These are phyloP conservation scores for Lipomyces yarrowii DNA, from an alignment of 1,139 yeast species.

Conservation along the genomic window DNA sequence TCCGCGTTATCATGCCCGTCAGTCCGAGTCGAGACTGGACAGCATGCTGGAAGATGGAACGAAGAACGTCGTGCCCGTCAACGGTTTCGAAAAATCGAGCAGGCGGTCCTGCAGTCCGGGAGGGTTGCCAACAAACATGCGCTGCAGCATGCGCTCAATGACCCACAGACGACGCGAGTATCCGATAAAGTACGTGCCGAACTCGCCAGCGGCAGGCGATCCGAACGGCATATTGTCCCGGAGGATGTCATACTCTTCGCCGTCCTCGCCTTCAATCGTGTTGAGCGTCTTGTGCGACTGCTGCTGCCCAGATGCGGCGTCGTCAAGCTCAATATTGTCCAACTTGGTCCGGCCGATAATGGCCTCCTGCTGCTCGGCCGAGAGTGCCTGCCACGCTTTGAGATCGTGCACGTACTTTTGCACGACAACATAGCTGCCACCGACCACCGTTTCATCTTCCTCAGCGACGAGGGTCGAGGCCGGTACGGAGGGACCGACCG, in stretches of 20 bases:
- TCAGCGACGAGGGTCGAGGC: constrained; percentile 16
- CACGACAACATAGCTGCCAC: constrained; percentile 35
- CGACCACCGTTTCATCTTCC: constrained; percentile 28
- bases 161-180: constrained; percentile 23
- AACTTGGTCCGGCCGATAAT: constrained; percentile 34
- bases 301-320: constrained; percentile 17
- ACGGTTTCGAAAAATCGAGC: constrained; percentile 32
- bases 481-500: constrained; percentile 22
- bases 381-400: constrained; percentile 30
- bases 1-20: neutral
- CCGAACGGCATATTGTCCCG: constrained; percentile 37
- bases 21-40: constrained; percentile 7
- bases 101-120: constrained; percentile 34
- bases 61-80: constrained; percentile 26
- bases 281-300: constrained; percentile 27
- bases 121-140: constrained; percentile 35
- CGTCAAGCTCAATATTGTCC: constrained; percentile 32
- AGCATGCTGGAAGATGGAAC: constrained; percentile 3
- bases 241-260: constrained; percentile 31
- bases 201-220: constrained; percentile 29
- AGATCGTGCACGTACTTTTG: constrained; percentile 35
- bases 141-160: constrained; percentile 32
- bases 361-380: constrained; percentile 32
- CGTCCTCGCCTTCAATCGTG: constrained; percentile 18
- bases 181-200: constrained; percentile 35